These are phyloP conservation scores for Betula pendula DNA, from an alignment of 306 rosid species.

Conservation along the genomic window DNA sequence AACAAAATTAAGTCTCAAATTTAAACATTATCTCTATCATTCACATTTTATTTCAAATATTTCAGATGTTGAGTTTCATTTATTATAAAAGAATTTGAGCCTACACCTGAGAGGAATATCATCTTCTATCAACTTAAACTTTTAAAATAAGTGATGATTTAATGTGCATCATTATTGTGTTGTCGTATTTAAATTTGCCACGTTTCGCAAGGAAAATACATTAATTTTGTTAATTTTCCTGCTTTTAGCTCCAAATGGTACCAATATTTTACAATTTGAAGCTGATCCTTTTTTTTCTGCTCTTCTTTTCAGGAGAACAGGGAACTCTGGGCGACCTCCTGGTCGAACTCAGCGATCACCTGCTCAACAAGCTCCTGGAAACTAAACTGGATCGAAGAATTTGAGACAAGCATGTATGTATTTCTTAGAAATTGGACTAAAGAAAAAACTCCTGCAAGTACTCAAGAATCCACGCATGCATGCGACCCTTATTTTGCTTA, in stretches of 20 bases:
- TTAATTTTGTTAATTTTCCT: no score
- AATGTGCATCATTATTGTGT: no score
- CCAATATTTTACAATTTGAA: not conserved
- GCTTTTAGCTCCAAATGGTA: not conserved
- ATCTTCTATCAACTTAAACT: no score
- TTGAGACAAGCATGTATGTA: slow-evolving; percentile 29
- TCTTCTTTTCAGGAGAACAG: slow-evolving; percentile 57
- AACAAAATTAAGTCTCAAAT: no score
- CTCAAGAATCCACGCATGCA: slow-evolving; percentile 37
- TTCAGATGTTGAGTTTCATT: no score
- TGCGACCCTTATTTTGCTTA: slow-evolving; percentile 36
- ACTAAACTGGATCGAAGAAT: slow-evolving; percentile 27
- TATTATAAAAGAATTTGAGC: no score
- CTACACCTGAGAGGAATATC: no score
- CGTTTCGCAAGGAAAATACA: no score
- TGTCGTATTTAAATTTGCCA: no score
- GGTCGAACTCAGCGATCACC: slow-evolving; percentile 48
- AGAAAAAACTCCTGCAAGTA: slow-evolving; percentile 26
- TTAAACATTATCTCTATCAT: no score
- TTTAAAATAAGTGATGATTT: no score
- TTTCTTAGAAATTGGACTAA: slow-evolving; percentile 27
- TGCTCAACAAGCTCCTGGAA: slow-evolving; percentile 42
- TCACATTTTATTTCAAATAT: no score
- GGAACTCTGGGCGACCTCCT: slow-evolving; percentile 72
- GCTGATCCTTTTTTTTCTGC: slow-evolving; percentile 2